Percentiles rank a stretch among this genome's conserved stretches.
These are phyloP conservation scores for Eucalyptus pauciflora DNA, from an alignment of 345 rosid genomes.

Conservation along the genomic window DNA sequence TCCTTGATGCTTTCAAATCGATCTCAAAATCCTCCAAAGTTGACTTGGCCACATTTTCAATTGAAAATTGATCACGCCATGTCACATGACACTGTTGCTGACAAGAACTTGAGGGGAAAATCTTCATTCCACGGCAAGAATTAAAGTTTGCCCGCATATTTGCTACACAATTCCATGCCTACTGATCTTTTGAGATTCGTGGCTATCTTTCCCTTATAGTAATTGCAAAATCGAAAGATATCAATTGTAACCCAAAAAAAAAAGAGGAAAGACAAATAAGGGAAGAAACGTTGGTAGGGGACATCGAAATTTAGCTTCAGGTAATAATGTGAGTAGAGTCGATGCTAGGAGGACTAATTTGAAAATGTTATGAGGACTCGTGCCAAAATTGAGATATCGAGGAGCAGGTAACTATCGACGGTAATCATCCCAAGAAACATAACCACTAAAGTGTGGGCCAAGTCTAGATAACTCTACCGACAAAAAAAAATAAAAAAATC, in stretches of 20 bases:
- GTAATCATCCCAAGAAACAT: background rate
- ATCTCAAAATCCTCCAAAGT: background rate
- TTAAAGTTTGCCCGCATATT: background rate
- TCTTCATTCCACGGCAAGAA: background rate
- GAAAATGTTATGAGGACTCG: background rate
- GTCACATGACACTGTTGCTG: background rate
- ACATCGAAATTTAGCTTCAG: background rate
- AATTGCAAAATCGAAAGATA: background rate
- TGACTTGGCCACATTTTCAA: background rate
- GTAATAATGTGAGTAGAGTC: background rate
- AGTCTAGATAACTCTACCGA: too few species aligned
- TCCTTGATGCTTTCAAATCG: background rate
- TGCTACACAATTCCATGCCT: background rate
- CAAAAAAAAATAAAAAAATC: too few species aligned
- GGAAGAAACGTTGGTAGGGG: background rate
- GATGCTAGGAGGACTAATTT: background rate
- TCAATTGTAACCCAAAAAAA: background rate
- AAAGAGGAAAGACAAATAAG: background rate
- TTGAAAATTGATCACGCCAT: background rate
- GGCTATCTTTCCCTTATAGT: background rate
- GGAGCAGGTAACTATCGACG: background rate
- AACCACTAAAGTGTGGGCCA: background rate
- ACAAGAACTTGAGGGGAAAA: background rate
- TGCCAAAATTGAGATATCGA: background rate
- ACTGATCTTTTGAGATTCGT: background rate